phyloP scores from a whole-genome alignment of 192 early-diverging fungal species.

The Backusella tuberculispora region DNA sequence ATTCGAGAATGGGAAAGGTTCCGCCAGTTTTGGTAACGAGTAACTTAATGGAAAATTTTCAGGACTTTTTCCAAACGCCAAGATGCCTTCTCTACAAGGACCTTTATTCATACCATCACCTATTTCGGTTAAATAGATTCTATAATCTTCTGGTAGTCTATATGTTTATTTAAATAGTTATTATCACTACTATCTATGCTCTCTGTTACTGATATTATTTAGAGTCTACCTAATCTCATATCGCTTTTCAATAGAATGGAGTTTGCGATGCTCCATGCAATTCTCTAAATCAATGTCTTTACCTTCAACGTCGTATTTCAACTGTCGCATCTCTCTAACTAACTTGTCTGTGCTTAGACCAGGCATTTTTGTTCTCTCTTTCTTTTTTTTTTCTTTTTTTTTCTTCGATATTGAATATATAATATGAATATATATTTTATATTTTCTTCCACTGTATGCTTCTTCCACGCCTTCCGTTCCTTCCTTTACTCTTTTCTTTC shows the following conservation, averaged over 20 bases:
- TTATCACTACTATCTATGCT: neutral
- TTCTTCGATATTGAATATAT: neutral
- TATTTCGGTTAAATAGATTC: constrained; percentile 7
- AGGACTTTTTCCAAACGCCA: constrained; percentile 3
- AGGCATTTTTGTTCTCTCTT: neutral
- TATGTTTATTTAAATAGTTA: neutral
- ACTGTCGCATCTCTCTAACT: constrained; percentile 8
- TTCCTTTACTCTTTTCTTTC: no score
- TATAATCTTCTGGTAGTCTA: constrained; percentile 13
- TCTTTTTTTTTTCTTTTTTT: neutral
- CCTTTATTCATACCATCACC: constrained; percentile 13
- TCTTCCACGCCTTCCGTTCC: no score
- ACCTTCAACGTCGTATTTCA: neutral
- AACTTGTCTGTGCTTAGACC: neutral
- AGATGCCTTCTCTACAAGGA: constrained; percentile 6
- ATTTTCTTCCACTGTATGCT: no score
- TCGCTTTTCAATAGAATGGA: neutral
- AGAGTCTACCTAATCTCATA: constrained; percentile 8
- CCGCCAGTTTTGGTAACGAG: neutral
- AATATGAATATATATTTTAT: neutral
- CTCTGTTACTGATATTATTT: neutral
- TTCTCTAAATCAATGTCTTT: constrained; percentile 11
- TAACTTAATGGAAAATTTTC: neutral
- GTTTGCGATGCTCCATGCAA: constrained; percentile 9
- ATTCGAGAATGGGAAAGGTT: neutral